Conservation (phyloP, 768 basidiomycete species). For the Sarcodon aspratus region DNA sequence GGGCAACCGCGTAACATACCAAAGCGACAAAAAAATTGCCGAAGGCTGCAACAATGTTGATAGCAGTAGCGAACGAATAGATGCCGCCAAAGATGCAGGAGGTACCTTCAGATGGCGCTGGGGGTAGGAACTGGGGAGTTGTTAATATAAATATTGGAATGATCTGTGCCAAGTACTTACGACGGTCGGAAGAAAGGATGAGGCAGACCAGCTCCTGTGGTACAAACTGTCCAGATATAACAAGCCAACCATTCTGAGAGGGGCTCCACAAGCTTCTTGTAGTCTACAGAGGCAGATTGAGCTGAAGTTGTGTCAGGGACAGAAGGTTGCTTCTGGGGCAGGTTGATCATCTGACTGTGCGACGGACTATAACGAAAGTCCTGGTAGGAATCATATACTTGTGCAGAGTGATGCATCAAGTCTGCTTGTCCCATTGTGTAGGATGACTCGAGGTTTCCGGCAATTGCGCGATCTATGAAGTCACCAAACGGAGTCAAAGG, state of each 20-base stretch:
- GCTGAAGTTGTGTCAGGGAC: conserved; percentile 30
- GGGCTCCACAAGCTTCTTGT: conserved; percentile 67
- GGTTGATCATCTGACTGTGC: conserved; percentile 13
- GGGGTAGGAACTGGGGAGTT: conserved; percentile 9
- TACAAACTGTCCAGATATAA: conserved; percentile 78
- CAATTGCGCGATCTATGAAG: conserved; percentile 63
- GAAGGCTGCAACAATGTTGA: conserved; percentile 78
- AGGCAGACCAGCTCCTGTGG: conserved; percentile 55
- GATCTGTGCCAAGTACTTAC: conserved; percentile 29
- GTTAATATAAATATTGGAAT: not conserved
- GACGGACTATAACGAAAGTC: conserved; percentile 12
- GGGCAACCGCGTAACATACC: conserved; percentile 75
- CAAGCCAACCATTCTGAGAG: conserved; percentile 70
- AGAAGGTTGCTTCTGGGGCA: conserved; percentile 21
- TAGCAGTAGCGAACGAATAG: conserved; percentile 62
- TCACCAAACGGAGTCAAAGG: conserved; percentile 71
- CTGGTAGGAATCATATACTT: conserved; percentile 14
- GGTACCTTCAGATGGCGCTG: conserved; percentile 33
- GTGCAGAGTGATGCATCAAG: conserved; percentile 4
- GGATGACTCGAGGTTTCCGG: conserved; percentile 16
- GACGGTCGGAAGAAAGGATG: conserved; percentile 35
- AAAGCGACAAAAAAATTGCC: conserved; percentile 64
- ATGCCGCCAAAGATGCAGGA: conserved; percentile 42
- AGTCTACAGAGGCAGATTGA: conserved; percentile 40
- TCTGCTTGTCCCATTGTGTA: conserved; percentile 3